These are phyloP conservation scores for Phoma sp. DNA, from an alignment of 2,329 filamentous ascomycete species.

Conservation along the genomic window DNA sequence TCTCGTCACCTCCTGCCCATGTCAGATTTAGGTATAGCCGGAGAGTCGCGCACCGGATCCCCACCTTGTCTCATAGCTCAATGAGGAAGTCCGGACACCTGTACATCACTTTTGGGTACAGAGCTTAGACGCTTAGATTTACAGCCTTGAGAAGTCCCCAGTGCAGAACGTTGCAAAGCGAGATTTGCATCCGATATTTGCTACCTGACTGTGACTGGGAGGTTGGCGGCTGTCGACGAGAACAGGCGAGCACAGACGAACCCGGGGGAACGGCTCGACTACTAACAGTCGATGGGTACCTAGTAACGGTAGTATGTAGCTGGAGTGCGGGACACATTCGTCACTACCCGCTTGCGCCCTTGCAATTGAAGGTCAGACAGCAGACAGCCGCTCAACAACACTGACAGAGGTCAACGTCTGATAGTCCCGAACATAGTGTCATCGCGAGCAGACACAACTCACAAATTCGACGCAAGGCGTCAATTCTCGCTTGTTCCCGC, in stretches of 20 bases:
- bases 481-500: background rate
- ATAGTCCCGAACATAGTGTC: background rate
- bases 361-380: background rate
- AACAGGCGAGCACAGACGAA: slow-evolving; percentile 2
- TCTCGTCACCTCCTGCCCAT: too few species aligned
- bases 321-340: background rate
- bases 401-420: background rate
- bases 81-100: too few species aligned
- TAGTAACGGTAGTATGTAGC: background rate
- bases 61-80: too few species aligned
- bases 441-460: background rate
- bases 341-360: background rate
- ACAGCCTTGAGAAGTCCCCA: too few species aligned
- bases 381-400: background rate
- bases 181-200: too few species aligned
- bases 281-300: background rate
- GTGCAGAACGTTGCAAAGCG: too few species aligned
- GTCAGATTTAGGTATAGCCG: too few species aligned
- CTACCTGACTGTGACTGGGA: too few species aligned
- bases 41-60: too few species aligned
- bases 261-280: slow-evolving; percentile 1
- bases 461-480: background rate
- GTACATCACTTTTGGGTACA: too few species aligned
- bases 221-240: too few species aligned
- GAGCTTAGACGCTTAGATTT: too few species aligned